These are phyloP conservation scores for Coniochaeta sp. DNA, from an alignment of 2,329 filamentous ascomycete species.

Conservation along the genomic window DNA sequence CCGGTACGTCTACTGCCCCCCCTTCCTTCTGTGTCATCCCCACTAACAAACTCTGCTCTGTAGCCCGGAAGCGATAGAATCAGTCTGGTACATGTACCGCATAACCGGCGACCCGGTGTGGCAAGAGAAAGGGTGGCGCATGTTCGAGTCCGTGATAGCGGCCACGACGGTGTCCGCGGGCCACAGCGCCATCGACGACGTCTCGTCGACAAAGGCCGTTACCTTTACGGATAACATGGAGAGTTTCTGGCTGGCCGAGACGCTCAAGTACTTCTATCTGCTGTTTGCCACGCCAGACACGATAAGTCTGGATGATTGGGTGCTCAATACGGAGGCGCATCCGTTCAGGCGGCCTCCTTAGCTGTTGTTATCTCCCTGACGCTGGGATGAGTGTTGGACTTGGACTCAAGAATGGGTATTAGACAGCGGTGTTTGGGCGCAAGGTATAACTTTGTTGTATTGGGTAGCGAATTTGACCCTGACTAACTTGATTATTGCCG, in stretches of 20 bases:
- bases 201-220: conserved; percentile 22
- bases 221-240: conserved; percentile 58
- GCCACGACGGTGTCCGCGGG: conserved; percentile 59
- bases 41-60: conserved; percentile 2
- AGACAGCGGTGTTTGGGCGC: conserved; percentile 48
- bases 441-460: conserved; percentile 37
- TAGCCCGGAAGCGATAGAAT: conserved; percentile 81
- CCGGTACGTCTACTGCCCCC: conserved; percentile 35
- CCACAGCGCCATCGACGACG: conserved; percentile 63
- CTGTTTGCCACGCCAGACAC: conserved; percentile 62
- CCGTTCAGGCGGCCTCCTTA: conserved; percentile 41
- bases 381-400: background rate
- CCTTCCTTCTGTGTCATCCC: too few relatives aligned
- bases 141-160: conserved; percentile 67
- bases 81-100: conserved; percentile 83
- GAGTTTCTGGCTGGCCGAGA: conserved; percentile 87
- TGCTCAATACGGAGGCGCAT: conserved; percentile 58
- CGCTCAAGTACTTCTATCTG: conserved; percentile 86
- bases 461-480: conserved; percentile 54
- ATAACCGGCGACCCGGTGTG: conserved; percentile 71
- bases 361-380: background rate
- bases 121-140: conserved; percentile 78
- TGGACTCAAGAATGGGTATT: background rate
- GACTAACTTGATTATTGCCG: too few relatives aligned
- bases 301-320: conserved; percentile 62